These are phyloP conservation scores for Jaminaea rosea DNA, from an alignment of 1,284 basidiomycete genomes.

Conservation along the genomic window DNA sequence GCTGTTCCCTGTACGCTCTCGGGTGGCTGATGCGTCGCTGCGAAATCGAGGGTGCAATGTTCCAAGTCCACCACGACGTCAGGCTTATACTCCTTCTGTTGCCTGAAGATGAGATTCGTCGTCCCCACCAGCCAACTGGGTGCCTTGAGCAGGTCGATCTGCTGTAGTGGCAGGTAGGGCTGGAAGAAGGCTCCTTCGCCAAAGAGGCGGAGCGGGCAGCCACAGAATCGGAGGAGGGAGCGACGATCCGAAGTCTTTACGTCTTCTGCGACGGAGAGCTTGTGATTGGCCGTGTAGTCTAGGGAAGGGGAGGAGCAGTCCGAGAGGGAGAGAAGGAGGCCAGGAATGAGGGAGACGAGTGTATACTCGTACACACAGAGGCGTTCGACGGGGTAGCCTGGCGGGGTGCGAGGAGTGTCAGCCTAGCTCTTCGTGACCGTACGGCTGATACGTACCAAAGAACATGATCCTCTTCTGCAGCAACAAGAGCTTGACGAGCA, in stretches of 20 bases:
- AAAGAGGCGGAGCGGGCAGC: conserved; percentile 67
- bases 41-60: conserved; percentile 29
- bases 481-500: conserved; percentile 87
- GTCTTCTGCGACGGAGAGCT: conserved; percentile 50
- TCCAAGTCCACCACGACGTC: conserved; percentile 73
- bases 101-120: conserved; percentile 90
- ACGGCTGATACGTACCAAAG: no score
- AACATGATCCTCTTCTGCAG: conserved; percentile 68
- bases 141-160: conserved; percentile 76
- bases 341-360: conserved; percentile 55
- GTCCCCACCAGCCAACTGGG: conserved; percentile 75
- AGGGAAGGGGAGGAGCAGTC: conserved; percentile 86
- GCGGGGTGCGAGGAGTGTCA: no score
- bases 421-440: no score
- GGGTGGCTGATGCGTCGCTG: not conserved
- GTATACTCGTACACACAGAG: conserved; percentile 97
- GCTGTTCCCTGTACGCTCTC: not conserved
- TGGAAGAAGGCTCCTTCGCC: conserved; percentile 85
- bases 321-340: conserved; percentile 74
- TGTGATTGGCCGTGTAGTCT: conserved; percentile 47
- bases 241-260: conserved; percentile 80
- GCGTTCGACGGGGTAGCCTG: conserved; percentile 89
- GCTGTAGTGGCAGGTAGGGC: conserved; percentile 91
- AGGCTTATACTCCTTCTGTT: conserved; percentile 70
- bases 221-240: conserved; percentile 82